These are phyloP conservation scores for Pilaira anomala DNA, from an alignment of 192 early-diverging fungal genomes.

Conservation along the genomic window DNA sequence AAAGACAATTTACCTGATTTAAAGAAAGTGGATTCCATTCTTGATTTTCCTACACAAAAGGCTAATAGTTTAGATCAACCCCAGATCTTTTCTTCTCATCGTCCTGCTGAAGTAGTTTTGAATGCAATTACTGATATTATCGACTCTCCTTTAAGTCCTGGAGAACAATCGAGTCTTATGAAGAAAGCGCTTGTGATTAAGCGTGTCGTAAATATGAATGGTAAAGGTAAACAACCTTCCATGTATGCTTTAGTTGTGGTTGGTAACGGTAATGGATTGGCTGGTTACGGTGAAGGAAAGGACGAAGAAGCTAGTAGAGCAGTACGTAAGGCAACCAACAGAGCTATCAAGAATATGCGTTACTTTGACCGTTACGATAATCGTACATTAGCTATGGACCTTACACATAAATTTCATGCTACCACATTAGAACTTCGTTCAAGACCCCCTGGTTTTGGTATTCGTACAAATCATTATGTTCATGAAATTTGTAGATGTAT, in stretches of 20 bases:
- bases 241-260: conserved; percentile 94
- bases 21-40: conserved; percentile 29
- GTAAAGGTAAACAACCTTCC: conserved; percentile 74
- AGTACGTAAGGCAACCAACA: conserved; percentile 81
- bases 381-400: conserved; percentile 86
- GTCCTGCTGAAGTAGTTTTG: conserved; percentile 29
- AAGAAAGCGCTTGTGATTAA: conserved; percentile 73
- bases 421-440: conserved; percentile 76
- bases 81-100: conserved; percentile 26
- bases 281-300: conserved; percentile 92
- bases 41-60: conserved; percentile 30
- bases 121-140: conserved; percentile 32
- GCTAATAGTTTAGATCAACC: conserved; percentile 25
- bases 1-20: conserved; percentile 22
- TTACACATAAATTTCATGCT: conserved; percentile 87
- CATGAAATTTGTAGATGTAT: conserved; percentile 94
- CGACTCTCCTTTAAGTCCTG: conserved; percentile 43
- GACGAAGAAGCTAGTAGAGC: conserved; percentile 74
- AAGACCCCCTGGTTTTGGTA: conserved; percentile 91
- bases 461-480: conserved; percentile 88
- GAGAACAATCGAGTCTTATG: conserved; percentile 54
- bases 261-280: conserved; percentile 87
- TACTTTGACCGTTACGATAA: conserved; percentile 87
- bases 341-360: conserved; percentile 86
- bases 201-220: conserved; percentile 75